Evolutionary conservation across 345 rosid species (phyloP), one percentile per base, ranked within the genome.

Genomic region (Gossypium mustelinum): DNA sequence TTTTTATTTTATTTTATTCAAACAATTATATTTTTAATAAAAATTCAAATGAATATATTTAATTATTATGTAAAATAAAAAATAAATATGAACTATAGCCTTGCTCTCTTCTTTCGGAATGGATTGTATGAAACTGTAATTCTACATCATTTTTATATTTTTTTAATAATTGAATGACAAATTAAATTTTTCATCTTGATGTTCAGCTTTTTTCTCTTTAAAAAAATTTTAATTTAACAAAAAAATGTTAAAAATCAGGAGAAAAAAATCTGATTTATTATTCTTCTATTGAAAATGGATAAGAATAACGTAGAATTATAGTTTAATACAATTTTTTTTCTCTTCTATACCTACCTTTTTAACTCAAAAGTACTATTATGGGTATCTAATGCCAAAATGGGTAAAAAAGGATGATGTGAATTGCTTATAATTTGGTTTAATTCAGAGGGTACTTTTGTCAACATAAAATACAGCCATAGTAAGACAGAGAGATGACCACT

Each of bases 391-490:
- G 80, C 55, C 55, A 55, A 66, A 66, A 12, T 16, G 14, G 55
- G 29, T 43, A 20, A 51, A 51, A 13, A 51, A 45, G 8, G 8
- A 51, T 3, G 18, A 3, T 51, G 70, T 66, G 11, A 43, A 20
- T 45, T 11, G 54, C 52, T 18, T 3, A 73, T 18, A 63, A 69
- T 72, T 45, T n/a, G 58, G 62, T 29, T 18, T 55, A 73, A 72
- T 76, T 54, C 11, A 18, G 61, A 73, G 88, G 89, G 82, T 58
- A 80, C 48, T 81, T 78, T 79, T 50, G 85, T 79, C 82, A 75
- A 69, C 57, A 11, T 41, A 47, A 78, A 78, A 62, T 72, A 70
- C 76, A 81, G 61, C 75, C 74, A 74, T 77, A 70, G 7, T 34
- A 34, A 34, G 41, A 34, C 41, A 34, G 41, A 34, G 1, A 4